Evolutionary conservation across 352 stramenopile genomes (phyloP).

Genomic region (Elongisporangium undulatum): DNA sequence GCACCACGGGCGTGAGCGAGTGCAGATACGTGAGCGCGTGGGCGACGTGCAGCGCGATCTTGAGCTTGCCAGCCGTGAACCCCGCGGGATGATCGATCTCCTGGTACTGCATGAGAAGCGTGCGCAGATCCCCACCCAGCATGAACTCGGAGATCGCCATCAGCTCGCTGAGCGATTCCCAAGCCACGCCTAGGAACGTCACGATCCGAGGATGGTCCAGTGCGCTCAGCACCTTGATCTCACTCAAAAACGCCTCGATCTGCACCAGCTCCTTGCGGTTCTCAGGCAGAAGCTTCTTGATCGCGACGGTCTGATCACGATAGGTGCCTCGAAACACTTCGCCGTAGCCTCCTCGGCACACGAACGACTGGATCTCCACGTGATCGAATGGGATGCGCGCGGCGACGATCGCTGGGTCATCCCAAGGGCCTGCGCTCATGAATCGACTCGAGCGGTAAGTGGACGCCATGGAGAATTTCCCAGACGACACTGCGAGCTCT

Average conservation of each 20-base stretch:
- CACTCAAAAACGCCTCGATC: conserved; percentile 33
- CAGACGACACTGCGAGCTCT: neutral
- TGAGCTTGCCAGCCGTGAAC: conserved; percentile 27
- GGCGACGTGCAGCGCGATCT: conserved; percentile 33
- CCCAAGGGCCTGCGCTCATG: conserved; percentile 18
- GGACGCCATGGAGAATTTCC: neutral
- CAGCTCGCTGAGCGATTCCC: conserved; percentile 43
- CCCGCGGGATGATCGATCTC: conserved; percentile 9
- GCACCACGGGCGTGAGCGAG: conserved; percentile 22
- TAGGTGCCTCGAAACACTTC: conserved; percentile 34
- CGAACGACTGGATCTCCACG: conserved; percentile 23
- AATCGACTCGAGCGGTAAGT: conserved; percentile 4
- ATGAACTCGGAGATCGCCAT: conserved; percentile 57
- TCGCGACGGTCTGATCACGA: conserved; percentile 23
- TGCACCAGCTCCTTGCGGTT: conserved; percentile 31
- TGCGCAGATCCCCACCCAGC: conserved; percentile 40
- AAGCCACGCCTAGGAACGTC: conserved; percentile 47
- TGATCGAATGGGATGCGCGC: conserved; percentile 31
- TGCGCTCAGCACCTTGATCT: conserved; percentile 35
- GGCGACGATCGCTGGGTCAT: conserved; percentile 29
- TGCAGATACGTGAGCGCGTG: conserved; percentile 45
- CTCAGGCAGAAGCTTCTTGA: conserved; percentile 37
- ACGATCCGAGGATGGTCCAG: conserved; percentile 53
- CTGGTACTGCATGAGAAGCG: conserved; percentile 24
- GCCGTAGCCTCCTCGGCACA: conserved; percentile 29